A percentile compares a stretch with the other conserved stretches of the same genome.
Conservation (phyloP, 225 moss, liverwort and hornwort genomes). For the Physcomitrellopsis africana region DNA sequence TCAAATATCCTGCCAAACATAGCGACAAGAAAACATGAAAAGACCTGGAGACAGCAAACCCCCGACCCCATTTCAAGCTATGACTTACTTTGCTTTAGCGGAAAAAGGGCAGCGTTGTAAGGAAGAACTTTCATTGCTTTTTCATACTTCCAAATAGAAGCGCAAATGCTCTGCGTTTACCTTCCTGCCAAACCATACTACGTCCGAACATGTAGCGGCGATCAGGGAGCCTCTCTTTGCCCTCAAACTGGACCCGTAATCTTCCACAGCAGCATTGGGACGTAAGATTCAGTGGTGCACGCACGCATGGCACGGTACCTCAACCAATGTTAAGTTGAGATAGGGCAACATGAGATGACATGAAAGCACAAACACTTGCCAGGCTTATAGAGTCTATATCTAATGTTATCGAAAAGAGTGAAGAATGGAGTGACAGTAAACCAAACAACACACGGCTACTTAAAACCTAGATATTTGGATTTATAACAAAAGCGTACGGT, state of each 20-base stretch:
- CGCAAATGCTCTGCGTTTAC: conserved; percentile 99
- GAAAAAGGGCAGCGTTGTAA: conserved; percentile 81
- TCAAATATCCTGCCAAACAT: conserved; percentile 83
- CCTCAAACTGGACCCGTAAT: conserved; percentile 99
- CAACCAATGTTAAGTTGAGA: conserved; percentile 74
- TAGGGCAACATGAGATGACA: conserved; percentile 43
- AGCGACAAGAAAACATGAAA: conserved; percentile 42
- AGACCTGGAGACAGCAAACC: conserved; percentile 34
- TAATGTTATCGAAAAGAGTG: conserved; percentile 38
- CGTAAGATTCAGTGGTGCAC: conserved; percentile 90
- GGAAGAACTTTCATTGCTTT: conserved; percentile 99
- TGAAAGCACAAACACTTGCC: conserved; percentile 50
- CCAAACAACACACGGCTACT: conserved; percentile 49
- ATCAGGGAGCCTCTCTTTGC: conserved; percentile 96
- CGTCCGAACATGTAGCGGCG: conserved; percentile 92
- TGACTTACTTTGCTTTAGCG: conserved; percentile 83
- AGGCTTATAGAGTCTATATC: conserved; percentile 32
- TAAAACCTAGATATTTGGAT: conserved; percentile 59
- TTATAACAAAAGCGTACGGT: conserved; percentile 59
- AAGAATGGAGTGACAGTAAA: conserved; percentile 45
- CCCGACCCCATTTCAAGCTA: conserved; percentile 40
- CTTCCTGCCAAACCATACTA: conserved; percentile 95
- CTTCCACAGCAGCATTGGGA: conserved; percentile 99
- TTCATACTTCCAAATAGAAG: conserved; percentile 99
- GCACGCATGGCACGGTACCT: conserved; percentile 72